Conservation (phyloP, 495 filamentous ascomycete genomes). For the Podospora sp. region DNA sequence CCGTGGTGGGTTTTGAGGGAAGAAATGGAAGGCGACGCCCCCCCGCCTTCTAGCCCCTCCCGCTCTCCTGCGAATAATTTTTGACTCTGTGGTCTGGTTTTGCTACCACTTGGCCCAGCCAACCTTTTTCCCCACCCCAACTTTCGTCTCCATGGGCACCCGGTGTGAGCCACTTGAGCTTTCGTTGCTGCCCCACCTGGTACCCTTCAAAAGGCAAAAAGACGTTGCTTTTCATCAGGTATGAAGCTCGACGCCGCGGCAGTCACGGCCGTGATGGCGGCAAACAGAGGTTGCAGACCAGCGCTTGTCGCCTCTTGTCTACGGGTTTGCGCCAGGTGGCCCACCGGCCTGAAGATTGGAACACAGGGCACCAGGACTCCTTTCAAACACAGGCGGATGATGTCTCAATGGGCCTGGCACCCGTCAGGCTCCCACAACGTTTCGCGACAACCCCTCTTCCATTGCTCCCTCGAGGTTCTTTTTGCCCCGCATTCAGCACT, state of each 20-base stretch:
- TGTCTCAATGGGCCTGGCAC: background rate
- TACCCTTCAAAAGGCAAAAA: background rate
- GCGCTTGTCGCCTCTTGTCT: background rate
- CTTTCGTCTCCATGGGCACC: background rate
- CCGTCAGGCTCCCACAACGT: background rate
- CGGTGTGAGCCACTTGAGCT: background rate
- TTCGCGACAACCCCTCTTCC: background rate
- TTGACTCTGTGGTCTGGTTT: background rate
- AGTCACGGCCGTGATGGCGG: background rate
- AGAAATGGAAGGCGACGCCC: slow-evolving; percentile 20
- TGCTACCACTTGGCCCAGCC: slow-evolving; percentile 3
- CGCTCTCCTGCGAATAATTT: background rate
- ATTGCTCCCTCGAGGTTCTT: background rate
- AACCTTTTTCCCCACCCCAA: slow-evolving; percentile 8
- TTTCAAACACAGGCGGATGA: background rate
- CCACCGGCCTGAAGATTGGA: background rate
- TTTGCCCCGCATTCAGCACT: slow-evolving; percentile 11
- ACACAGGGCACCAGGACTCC: background rate
- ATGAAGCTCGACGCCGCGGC: background rate
- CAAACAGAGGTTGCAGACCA: background rate
- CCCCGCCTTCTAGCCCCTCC: slow-evolving; percentile 24
- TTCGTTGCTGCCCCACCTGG: background rate
- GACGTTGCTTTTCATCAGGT: background rate
- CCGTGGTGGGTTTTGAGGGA: slow-evolving; percentile 27
- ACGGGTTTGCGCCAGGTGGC: background rate